A percentile compares a stretch with the other conserved stretches of the same genome.
Evolutionary conservation across 495 filamentous ascomycete species (phyloP).

Genomic region (Neurospora intermedia): DNA sequence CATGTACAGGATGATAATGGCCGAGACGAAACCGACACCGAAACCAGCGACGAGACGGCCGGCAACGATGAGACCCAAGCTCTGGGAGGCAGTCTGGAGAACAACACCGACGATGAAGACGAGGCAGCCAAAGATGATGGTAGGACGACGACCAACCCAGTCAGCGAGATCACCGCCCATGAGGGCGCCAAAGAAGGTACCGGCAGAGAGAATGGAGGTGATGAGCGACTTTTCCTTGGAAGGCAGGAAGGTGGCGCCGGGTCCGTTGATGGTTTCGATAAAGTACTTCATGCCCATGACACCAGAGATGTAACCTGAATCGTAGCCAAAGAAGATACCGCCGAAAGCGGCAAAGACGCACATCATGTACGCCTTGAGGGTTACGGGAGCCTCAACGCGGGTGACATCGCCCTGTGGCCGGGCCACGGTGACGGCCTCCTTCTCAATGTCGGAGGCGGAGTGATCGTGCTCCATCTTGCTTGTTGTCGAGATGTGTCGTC

Average conservation of each 20-base stretch:
- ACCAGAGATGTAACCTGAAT: slow-evolving; percentile 53
- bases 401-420: slow-evolving; percentile 20
- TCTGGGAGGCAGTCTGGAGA: slow-evolving; percentile 39
- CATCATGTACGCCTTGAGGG: slow-evolving; percentile 53
- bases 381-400: slow-evolving; percentile 52
- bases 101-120: slow-evolving; percentile 55
- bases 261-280: slow-evolving; percentile 34
- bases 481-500: background rate
- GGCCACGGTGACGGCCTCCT: slow-evolving; percentile 10
- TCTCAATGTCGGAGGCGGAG: slow-evolving; percentile 7
- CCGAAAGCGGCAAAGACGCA: slow-evolving; percentile 59
- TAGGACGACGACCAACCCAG: slow-evolving; percentile 53
- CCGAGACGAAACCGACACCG: slow-evolving; percentile 63
- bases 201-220: slow-evolving; percentile 51
- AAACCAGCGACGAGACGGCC: slow-evolving; percentile 41
- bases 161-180: slow-evolving; percentile 60
- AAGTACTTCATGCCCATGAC: slow-evolving; percentile 48
- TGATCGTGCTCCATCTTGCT: slow-evolving; percentile 6
- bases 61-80: slow-evolving; percentile 36
- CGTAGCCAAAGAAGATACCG: slow-evolving; percentile 57
- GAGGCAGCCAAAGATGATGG: slow-evolving; percentile 52
- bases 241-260: slow-evolving; percentile 17
- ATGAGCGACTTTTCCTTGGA: slow-evolving; percentile 50
- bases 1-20: slow-evolving; percentile 68
- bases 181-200: slow-evolving; percentile 60